Percentiles rank a stretch among this genome's conserved stretches.
These are phyloP conservation scores for Backusella tuberculispora DNA, from an alignment of 192 early-diverging fungal genomes.

Conservation along the genomic window DNA sequence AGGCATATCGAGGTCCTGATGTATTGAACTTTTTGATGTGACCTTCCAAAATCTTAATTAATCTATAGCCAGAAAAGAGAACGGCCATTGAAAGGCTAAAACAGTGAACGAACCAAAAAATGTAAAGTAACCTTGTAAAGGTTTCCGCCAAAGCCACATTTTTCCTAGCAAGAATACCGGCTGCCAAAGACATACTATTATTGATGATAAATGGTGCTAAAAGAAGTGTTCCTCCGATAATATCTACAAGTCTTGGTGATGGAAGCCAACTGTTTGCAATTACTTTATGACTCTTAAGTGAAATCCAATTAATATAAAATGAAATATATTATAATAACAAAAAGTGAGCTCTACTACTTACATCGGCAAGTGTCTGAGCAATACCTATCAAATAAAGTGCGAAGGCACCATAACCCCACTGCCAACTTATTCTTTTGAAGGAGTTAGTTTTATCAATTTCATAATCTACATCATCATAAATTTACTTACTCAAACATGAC, in stretches of 20 bases:
- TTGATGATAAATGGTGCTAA: conserved; percentile 36
- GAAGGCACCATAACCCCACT: conserved; percentile 33
- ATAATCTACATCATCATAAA: neutral
- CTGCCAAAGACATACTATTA: conserved; percentile 30
- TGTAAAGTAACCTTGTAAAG: conserved; percentile 29
- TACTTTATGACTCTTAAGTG: conserved; percentile 37
- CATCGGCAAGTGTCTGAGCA: conserved; percentile 34
- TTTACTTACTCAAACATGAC: conserved; percentile 15
- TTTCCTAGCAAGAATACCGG: conserved; percentile 24
- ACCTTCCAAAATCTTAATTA: conserved; percentile 21
- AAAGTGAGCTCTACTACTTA: neutral
- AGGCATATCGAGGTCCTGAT: conserved; percentile 16
- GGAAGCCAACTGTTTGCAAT: conserved; percentile 39
- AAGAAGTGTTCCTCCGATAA: conserved; percentile 27
- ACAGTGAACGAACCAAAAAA: conserved; percentile 38
- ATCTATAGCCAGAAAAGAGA: conserved; percentile 22
- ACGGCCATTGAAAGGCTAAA: conserved; percentile 22
- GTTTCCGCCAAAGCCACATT: conserved; percentile 23
- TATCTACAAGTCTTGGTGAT: conserved; percentile 29
- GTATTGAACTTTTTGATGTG: conserved; percentile 29
- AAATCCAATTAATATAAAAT: neutral
- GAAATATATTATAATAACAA: neutral
- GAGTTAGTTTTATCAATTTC: neutral
- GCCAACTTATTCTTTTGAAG: conserved; percentile 24
- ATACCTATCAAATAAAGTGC: conserved; percentile 39